phyloP scores from a whole-genome alignment of 2,329 filamentous ascomycete genomes.

The Geosmithia flava region DNA sequence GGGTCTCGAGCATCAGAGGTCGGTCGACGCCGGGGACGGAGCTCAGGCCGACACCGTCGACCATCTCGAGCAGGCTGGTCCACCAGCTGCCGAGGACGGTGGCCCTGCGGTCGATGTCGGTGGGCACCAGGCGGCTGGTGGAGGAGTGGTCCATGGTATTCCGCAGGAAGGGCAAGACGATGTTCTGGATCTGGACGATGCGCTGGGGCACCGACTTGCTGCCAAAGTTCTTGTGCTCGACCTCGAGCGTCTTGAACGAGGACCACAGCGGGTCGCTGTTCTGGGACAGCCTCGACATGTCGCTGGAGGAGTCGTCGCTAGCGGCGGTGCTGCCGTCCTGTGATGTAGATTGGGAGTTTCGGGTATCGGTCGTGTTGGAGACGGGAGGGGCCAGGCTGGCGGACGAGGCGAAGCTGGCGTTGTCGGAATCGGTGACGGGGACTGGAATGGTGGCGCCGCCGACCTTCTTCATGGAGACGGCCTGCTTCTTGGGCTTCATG shows the following conservation, averaged over 20 bases:
- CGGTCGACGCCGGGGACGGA: slow-evolving; percentile 76
- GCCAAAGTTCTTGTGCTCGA: slow-evolving; percentile 45
- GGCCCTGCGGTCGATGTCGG: slow-evolving; percentile 71
- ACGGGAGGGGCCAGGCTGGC: slow-evolving; percentile 29
- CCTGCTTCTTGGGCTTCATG: slow-evolving; percentile 35
- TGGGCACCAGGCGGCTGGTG: slow-evolving; percentile 50
- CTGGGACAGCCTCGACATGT: slow-evolving; percentile 22
- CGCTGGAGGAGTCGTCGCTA: slow-evolving; percentile 32
- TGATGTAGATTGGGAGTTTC: slow-evolving; percentile 24
- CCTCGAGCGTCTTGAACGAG: slow-evolving; percentile 40
- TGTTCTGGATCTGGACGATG: slow-evolving; percentile 59
- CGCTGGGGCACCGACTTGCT: slow-evolving; percentile 62
- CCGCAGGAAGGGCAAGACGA: slow-evolving; percentile 65
- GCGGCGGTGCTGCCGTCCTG: slow-evolving; percentile 22
- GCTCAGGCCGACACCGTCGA: slow-evolving; percentile 55
- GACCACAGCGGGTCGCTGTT: slow-evolving; percentile 42
- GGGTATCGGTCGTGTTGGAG: slow-evolving; percentile 16
- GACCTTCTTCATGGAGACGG: slow-evolving; percentile 26
- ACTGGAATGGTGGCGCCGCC: slow-evolving; percentile 9
- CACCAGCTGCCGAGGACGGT: slow-evolving; percentile 86
- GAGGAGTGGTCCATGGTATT: slow-evolving; percentile 58
- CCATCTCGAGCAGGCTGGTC: slow-evolving; percentile 68
- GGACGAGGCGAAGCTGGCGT: slow-evolving; percentile 31
- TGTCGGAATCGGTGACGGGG: slow-evolving; percentile 20
- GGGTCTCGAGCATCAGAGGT: slow-evolving; percentile 65